Evolutionary conservation across 306 rosid species (phyloP).

Genomic region (Quillaja saponaria): DNA sequence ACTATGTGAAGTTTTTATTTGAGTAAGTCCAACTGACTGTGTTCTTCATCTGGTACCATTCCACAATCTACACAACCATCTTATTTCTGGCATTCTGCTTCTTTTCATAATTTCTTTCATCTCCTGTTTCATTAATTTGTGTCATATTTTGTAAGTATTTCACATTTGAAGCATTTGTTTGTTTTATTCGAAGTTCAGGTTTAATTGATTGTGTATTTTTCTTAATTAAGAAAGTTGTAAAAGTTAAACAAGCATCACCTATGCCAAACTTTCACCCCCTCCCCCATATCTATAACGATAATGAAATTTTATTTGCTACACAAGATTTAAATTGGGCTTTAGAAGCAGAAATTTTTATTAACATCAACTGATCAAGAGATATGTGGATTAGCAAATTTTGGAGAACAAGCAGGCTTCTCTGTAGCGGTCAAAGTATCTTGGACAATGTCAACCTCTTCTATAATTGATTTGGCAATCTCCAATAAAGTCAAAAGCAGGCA

Average conservation of each 20-base stretch:
- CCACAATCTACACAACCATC: conserved; percentile 13
- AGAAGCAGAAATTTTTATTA: too few relatives aligned
- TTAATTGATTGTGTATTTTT: not conserved
- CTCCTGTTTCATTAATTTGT: not conserved
- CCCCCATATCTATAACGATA: not conserved
- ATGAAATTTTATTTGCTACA: not conserved
- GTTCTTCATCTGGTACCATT: conserved; percentile 4
- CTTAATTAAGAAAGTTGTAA: not conserved
- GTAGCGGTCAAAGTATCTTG: not conserved
- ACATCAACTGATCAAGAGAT: not conserved
- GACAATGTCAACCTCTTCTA: too few relatives aligned
- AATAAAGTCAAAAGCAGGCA: not conserved
- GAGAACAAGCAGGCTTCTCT: not conserved
- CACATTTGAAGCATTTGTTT: not conserved
- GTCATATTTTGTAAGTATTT: not conserved
- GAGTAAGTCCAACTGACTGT: conserved; percentile 65
- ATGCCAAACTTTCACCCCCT: not conserved
- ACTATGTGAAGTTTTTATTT: conserved; percentile 90
- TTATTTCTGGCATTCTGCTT: conserved; percentile 26
- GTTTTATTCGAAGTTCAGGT: not conserved
- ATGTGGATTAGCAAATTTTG: not conserved
- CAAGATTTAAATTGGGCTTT: too few relatives aligned
- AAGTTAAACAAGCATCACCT: not conserved
- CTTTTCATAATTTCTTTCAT: conserved; percentile 7
- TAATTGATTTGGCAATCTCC: not conserved